Base-by-base conservation (phyloP, 805 yeast genomes). In the Lipomyces spencermartinsiae region DNA sequence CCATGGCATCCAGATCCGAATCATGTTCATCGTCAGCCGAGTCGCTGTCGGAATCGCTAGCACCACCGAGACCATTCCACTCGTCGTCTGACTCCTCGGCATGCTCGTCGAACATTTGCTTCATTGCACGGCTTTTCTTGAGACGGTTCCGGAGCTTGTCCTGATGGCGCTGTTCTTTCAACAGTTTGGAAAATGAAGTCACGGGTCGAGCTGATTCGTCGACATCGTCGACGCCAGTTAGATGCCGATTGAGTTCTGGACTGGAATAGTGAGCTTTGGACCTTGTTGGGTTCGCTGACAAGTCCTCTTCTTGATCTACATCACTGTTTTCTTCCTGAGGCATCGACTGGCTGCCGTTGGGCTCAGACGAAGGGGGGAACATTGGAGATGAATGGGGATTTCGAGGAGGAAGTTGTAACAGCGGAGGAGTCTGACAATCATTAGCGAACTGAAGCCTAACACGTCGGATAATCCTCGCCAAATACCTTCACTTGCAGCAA, bases 21-120 rank as follows among this genome's bases (percentile, higher is more conserved):
- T 90, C 86, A 62, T 87, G 89, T 56, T 81, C 86, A 69, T 84
- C 89, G 19, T 86, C 83, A 0, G 75, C 64, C 69, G 86, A 89
- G 58, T 80, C 82, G 2, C 78, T 75, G n/a, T 73, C 71, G 10
- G 14, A 9, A 2, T 88, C 90, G 72, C 89, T 93, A 5, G 75
- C 81, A 68, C 96, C 96, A 71, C 94, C 95, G 60, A 89, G 74
- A 2, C 95, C 96, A 61, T 85, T 85, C 91, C 92, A 91, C 80
- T 91, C 97, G 81, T 91, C 97, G 68, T 91, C 96, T 49, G 95
- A 90, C 80, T 91, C 97, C 73, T 86, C 93, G 57, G 97, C 97
- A 80, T 91, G 95, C 60, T 89, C 88, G 74, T 91, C 94, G 76
- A 91, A 81, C 63, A 91, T 83, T 35, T 84, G 80, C 69, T 85